These are phyloP conservation scores for Fusarium keratoplasticum DNA, from an alignment of 2,329 filamentous ascomycete genomes.

Conservation along the genomic window DNA sequence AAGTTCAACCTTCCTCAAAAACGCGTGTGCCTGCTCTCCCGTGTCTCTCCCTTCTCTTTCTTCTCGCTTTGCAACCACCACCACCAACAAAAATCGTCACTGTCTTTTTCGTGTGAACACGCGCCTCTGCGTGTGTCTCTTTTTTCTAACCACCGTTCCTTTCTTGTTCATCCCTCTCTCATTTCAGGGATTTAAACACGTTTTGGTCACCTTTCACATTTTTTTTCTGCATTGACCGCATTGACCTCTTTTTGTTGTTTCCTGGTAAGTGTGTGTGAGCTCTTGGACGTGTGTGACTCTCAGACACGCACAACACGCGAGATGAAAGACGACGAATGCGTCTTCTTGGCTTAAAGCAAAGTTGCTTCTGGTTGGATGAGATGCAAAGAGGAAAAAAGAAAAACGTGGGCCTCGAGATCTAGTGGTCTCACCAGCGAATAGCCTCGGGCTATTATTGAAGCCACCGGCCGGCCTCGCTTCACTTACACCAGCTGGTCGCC, in stretches of 20 bases:
- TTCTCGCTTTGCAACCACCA: conserved; percentile 1
- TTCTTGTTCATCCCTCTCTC: conserved; percentile 24
- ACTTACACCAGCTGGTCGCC: conserved; percentile 24
- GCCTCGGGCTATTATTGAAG: background rate
- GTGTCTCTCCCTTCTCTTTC: conserved; percentile 9
- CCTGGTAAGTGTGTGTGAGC: conserved; percentile 23
- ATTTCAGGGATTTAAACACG: conserved; percentile 11
- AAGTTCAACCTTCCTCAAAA: conserved; percentile 27
- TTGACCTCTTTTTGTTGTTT: conserved; percentile 8
- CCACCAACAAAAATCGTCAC: conserved; percentile 24
- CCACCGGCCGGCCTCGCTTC: background rate
- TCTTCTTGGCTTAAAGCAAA: conserved; percentile 11
- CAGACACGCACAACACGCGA: conserved; percentile 16
- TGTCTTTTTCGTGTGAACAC: conserved; percentile 42
- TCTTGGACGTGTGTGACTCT: background rate
- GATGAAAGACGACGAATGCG: background rate
- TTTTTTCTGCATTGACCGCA: background rate
- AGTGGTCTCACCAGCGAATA: conserved; percentile 17
- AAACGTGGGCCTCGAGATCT: background rate
- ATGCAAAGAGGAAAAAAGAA: background rate
- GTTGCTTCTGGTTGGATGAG: background rate
- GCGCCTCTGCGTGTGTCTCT: conserved; percentile 38
- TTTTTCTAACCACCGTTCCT: conserved; percentile 26
- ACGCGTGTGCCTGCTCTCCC: conserved; percentile 19
- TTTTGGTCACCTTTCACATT: conserved; percentile 2